Percentiles rank a stretch among this genome's conserved stretches.
Evolutionary conservation across 805 yeast species (phyloP).

Genomic region (Candida tibetensis): DNA sequence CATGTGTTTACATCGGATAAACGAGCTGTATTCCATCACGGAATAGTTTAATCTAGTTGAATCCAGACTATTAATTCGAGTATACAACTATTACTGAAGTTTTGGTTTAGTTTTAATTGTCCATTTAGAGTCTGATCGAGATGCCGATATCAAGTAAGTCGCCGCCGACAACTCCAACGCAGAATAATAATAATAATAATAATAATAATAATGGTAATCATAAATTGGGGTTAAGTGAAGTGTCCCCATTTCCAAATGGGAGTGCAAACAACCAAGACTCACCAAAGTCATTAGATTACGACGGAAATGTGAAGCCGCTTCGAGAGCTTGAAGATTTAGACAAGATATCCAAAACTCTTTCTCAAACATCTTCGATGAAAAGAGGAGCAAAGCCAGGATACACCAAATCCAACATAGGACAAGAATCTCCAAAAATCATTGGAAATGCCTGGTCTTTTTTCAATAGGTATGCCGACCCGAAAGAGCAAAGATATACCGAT

Average conservation of each 20-base stretch:
- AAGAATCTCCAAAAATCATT: constrained; percentile 22
- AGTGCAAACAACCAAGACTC: background rate
- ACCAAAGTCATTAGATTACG: background rate
- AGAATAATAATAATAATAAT: too few relatives aligned
- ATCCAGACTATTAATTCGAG: background rate
- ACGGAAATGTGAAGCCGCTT: constrained; percentile 1
- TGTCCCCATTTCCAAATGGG: too few relatives aligned
- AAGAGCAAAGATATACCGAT: constrained; percentile 29
- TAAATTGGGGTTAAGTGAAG: too few relatives aligned
- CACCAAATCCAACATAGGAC: constrained; percentile 9
- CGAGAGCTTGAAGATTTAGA: constrained; percentile 9
- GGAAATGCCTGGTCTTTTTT: constrained; percentile 35
- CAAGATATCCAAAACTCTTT: constrained; percentile 10
- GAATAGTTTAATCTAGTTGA: background rate
- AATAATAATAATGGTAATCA: background rate
- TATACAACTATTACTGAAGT: background rate
- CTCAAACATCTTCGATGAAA: constrained; percentile 4
- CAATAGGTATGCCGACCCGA: constrained; percentile 25
- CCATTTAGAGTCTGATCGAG: background rate
- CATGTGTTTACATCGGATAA: background rate
- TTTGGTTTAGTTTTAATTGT: background rate
- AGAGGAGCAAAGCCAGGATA: background rate
- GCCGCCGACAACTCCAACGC: background rate
- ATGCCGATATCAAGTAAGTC: background rate
- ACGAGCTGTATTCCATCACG: background rate